Evolutionary conservation across 768 basidiomycete species (phyloP), one percentile per base, ranked within the genome.

Genomic region (Rhodotorula taiwanensis): DNA sequence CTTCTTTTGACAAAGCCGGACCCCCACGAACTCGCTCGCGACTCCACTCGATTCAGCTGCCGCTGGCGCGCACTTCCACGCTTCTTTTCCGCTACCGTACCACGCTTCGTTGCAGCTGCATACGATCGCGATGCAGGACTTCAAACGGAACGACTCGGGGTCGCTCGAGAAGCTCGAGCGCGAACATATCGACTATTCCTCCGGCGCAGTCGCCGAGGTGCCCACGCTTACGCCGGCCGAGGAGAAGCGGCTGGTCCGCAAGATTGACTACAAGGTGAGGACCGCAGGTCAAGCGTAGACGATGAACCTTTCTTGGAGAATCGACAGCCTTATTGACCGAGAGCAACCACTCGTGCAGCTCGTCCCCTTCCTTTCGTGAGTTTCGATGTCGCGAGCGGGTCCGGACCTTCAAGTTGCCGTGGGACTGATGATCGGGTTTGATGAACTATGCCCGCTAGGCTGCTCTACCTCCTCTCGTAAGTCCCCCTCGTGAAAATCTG

Each of bases 201-300:
- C 18, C 36, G 44, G 15, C 7, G 44, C 34, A 15, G 27, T 43
- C 28, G 30, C 28, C 30, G 51, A 5, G 6, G 18, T 11, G 20
- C 65, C 72, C 28, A 42, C 31, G 20, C 67, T 83, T 28, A 81
- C 81, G 1, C 72, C 58, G 73, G 80, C 79, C 53, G 73, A 83
- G 60, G 83, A 85, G 76, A 79, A 75, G 60, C 79, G 72, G 51
- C 73, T 86, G 54, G 83, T 83, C 77, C 74, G 80, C 58, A 85
- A 83, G 75, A 77, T 85, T 28, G 84, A 86, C 64, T 41, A 20
- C 44, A 60, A 61, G 51, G 67, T 68, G 55, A 51, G 44, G n/a
- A n/a, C n/a, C n/a, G n/a, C n/a, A n/a, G n/a, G n/a, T n/a, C 25
- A 2, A 13, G 36, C 20, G 13, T 18, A 20, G 0, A 23, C 42